Evolutionary conservation across 768 basidiomycete genomes (phyloP).

Genomic region (Suillus plorans): DNA sequence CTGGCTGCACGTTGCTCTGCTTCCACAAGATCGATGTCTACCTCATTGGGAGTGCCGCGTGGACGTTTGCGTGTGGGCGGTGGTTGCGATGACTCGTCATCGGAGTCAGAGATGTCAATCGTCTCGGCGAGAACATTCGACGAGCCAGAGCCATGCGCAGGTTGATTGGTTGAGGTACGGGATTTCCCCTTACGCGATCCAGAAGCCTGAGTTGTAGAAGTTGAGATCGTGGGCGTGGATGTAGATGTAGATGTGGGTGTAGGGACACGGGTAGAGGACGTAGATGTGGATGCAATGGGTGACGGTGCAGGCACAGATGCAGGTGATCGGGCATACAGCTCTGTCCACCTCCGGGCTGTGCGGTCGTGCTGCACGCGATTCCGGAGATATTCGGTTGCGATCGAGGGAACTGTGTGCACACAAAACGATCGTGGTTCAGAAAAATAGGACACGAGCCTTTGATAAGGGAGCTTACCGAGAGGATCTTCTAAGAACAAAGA

Average conservation of each 20-base stretch:
- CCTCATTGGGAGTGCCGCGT: slow-evolving; percentile 22
- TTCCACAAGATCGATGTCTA: slow-evolving; percentile 32
- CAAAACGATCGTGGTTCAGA: background rate
- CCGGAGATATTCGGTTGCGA: slow-evolving; percentile 67
- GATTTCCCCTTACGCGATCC: slow-evolving; percentile 37
- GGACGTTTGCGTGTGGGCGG: slow-evolving; percentile 31
- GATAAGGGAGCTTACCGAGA: slow-evolving; percentile 46
- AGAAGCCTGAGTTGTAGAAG: background rate
- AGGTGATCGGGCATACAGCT: slow-evolving; percentile 60
- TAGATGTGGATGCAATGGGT: background rate
- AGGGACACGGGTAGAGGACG: background rate
- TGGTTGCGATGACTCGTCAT: slow-evolving; percentile 21
- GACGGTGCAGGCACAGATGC: slow-evolving; percentile 24
- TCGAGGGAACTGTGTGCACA: slow-evolving; percentile 57
- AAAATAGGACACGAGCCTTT: background rate
- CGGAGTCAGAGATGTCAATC: slow-evolving; percentile 33
- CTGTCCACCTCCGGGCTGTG: slow-evolving; percentile 78
- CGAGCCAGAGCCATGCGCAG: slow-evolving; percentile 13
- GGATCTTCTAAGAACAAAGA: slow-evolving; percentile 55
- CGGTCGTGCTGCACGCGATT: slow-evolving; percentile 71
- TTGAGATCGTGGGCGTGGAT: background rate
- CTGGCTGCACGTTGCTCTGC: slow-evolving; percentile 26
- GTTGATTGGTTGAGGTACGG: slow-evolving; percentile 17
- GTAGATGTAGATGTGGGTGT: background rate
- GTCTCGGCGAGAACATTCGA: slow-evolving; percentile 13